phyloP scores from a whole-genome alignment of 1,139 yeast genomes.

The Scheffersomyces stambukii region DNA sequence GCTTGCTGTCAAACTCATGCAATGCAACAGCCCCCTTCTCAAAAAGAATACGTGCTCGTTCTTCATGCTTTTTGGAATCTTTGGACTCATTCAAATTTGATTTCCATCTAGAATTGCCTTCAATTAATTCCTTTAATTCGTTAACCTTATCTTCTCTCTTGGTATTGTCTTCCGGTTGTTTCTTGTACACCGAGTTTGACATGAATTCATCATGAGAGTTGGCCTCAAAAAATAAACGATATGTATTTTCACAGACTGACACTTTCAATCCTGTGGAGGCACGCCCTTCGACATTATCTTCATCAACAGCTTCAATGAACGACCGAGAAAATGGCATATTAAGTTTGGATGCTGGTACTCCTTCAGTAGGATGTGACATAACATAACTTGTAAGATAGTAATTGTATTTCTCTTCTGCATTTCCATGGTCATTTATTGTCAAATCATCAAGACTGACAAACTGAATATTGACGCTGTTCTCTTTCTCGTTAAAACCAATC shows the following conservation, averaged over 20 bases:
- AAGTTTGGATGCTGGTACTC: conserved; percentile 78
- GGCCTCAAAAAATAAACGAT: conserved; percentile 75
- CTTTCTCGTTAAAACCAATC: conserved; percentile 60
- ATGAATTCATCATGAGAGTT: conserved; percentile 82
- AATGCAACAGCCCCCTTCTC: conserved; percentile 32
- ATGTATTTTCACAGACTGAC: conserved; percentile 74
- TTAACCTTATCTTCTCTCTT: conserved; percentile 24
- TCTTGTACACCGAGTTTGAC: conserved; percentile 44
- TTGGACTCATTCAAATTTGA: conserved; percentile 24
- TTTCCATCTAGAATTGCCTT: conserved; percentile 39
- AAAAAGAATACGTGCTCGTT: conserved; percentile 22
- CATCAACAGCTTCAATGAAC: conserved; percentile 53
- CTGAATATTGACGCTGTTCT: conserved; percentile 63
- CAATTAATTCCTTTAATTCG: conserved; percentile 23
- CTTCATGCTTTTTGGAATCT: conserved; percentile 17
- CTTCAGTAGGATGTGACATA: conserved; percentile 96
- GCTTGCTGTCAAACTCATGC: conserved; percentile 14
- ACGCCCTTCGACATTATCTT: conserved; percentile 62
- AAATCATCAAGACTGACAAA: conserved; percentile 85
- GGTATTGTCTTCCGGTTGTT: conserved; percentile 24
- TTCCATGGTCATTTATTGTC: conserved; percentile 73
- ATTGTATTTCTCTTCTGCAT: conserved; percentile 81
- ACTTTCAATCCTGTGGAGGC: conserved; percentile 75
- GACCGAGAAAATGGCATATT: conserved; percentile 70
- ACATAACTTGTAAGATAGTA: conserved; percentile 89